Evolutionary conservation across 257 asterid species (phyloP).

Genomic region (Solanum commersonii): DNA sequence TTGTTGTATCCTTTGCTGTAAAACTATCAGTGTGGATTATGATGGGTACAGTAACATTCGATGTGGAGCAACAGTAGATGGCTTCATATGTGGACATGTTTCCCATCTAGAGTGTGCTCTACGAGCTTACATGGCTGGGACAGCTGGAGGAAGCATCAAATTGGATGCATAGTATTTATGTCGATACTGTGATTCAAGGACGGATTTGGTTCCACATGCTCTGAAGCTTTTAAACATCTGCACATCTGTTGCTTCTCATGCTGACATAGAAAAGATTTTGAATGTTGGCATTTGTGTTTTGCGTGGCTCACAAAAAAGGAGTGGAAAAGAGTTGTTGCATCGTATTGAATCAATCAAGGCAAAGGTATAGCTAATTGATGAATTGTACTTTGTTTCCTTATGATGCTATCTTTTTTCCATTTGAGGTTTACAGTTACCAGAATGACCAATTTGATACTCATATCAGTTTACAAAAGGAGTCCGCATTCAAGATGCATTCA

Average conservation of each 20-base stretch:
- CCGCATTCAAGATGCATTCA: background rate
- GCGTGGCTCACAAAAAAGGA: slow-evolving; percentile 39
- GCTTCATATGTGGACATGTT: too few species aligned
- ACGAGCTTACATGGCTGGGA: slow-evolving; percentile 67
- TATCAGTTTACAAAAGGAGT: background rate
- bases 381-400: background rate
- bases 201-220: slow-evolving; percentile 51
- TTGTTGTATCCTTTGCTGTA: slow-evolving; percentile 71
- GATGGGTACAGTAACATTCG: slow-evolving; percentile 6
- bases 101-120: too few species aligned
- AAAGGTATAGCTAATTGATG: slow-evolving; percentile 38
- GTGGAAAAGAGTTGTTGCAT: slow-evolving; percentile 35
- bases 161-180: slow-evolving; percentile 80
- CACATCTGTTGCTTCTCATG: slow-evolving; percentile 31
- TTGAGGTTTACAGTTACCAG: background rate
- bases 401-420: background rate
- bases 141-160: slow-evolving; percentile 60
- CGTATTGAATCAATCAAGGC: slow-evolving; percentile 38
- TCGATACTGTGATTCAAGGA: slow-evolving; percentile 71
- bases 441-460: background rate
- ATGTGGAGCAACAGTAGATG: too few species aligned
- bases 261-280: slow-evolving; percentile 42
- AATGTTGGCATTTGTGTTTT: slow-evolving; percentile 35
- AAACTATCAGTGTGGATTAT: slow-evolving; percentile 18
- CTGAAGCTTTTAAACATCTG: slow-evolving; percentile 32